Conservation (phyloP, 202 grass and related monocot genomes). For the Cymbopogon flexuosus region DNA sequence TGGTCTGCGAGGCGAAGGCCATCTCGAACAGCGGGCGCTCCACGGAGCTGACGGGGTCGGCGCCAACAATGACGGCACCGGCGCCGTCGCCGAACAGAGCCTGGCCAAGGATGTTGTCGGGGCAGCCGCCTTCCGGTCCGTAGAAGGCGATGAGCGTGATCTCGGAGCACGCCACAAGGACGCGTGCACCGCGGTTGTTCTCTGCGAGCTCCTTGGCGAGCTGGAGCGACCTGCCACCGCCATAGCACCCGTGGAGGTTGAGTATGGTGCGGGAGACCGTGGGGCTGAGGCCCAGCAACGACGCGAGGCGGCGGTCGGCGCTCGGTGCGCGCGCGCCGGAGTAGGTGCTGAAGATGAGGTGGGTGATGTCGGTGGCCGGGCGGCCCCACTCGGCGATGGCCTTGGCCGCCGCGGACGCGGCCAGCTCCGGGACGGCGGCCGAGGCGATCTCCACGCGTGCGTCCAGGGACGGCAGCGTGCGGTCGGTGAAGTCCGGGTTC, state of each 20-base stretch:
- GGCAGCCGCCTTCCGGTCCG: slow-evolving; percentile 37
- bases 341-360: slow-evolving; percentile 7
- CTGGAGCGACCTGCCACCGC: slow-evolving; percentile 27
- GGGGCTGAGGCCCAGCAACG: slow-evolving; percentile 19
- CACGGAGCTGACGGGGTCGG: slow-evolving; percentile 12
- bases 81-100: slow-evolving; percentile 45
- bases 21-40: neutral
- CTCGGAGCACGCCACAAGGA: slow-evolving; percentile 14
- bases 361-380: slow-evolving; percentile 8
- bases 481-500: neutral
- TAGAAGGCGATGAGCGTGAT: slow-evolving; percentile 13
- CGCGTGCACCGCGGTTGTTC: slow-evolving; percentile 31
- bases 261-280: slow-evolving; percentile 40
- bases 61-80: slow-evolving; percentile 45
- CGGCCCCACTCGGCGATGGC: slow-evolving; percentile 21
- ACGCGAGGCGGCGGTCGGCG: slow-evolving; percentile 17
- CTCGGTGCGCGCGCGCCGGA: slow-evolving; percentile 7
- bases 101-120: slow-evolving; percentile 30
- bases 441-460: slow-evolving; percentile 25
- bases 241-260: slow-evolving; percentile 53
- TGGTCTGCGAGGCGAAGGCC: slow-evolving; percentile 6
- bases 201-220: slow-evolving; percentile 14
- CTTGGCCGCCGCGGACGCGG: neutral
- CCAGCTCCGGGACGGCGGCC: slow-evolving; percentile 33
- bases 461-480: neutral